Conservation (phyloP, 148 eudicot species). For the Chenopodium berlandieri region DNA sequence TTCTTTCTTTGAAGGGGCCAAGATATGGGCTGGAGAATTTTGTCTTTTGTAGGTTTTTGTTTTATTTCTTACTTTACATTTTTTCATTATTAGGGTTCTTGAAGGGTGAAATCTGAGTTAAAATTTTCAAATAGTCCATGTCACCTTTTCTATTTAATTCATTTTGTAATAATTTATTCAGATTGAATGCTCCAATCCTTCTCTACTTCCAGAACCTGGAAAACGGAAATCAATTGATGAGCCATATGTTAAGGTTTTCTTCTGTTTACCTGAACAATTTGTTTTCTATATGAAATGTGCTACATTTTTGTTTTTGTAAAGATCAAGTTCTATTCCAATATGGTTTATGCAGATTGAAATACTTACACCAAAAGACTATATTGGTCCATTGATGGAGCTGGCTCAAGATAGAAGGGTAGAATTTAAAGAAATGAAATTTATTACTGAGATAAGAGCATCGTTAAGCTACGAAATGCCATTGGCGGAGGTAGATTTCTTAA, state of each 20-base stretch:
- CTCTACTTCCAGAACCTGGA: constrained; percentile 89
- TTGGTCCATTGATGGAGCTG: constrained; percentile 97
- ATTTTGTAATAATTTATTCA: constrained; percentile 29
- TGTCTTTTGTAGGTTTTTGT: background rate
- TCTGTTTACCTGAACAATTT: background rate
- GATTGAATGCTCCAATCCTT: constrained; percentile 97
- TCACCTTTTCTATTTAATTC: background rate
- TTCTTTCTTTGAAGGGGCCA: background rate
- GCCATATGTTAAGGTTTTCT: constrained; percentile 83
- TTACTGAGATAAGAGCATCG: constrained; percentile 82
- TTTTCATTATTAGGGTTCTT: background rate
- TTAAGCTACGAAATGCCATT: constrained; percentile 72
- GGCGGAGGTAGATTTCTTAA: constrained; percentile 64
- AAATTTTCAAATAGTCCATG: background rate
- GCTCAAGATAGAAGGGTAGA: constrained; percentile 95
- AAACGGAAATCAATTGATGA: constrained; percentile 86
- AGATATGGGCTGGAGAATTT: background rate
- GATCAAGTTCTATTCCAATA: background rate
- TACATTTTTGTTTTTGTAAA: background rate
- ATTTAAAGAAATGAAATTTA: constrained; percentile 92
- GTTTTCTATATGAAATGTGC: background rate
- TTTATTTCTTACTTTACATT: background rate
- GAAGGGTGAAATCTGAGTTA: background rate
- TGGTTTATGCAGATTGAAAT: constrained; percentile 67
- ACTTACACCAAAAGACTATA: constrained; percentile 92